Base-by-base conservation (phyloP, 768 basidiomycete genomes). In the Podaxis sp. region DNA sequence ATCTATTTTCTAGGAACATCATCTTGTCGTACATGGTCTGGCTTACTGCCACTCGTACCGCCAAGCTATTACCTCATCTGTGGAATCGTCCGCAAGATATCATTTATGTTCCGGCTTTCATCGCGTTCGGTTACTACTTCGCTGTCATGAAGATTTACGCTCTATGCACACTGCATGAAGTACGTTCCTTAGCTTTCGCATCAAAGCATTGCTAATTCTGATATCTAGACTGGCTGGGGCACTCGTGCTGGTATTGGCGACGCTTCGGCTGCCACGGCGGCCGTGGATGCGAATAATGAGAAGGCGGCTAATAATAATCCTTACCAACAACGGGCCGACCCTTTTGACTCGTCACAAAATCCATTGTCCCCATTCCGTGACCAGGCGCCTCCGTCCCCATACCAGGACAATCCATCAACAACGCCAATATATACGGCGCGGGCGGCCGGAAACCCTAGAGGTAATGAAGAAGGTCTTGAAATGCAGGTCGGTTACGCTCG, bases 71-170 rank as follows among this genome's bases (percentile, higher is more conserved):
- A 11, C 91, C 92, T 0, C 91, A 93, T 77, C 78, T 93, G 10
- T 93, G 90, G 90, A 71, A 87, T 59, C 78, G 86, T 36, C 92
- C 91, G 0, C 80, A 84, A 66, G 87, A 93, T 66, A 82, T 93
- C 68, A 84, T 94, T 66, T 85, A 90, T 70, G 90, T 93, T 4
- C 91, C 91, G n/a, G 90, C 88, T 15, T 93, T 91, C 75, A 91
- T 91, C 70, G 72, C 88, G 4, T 96, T 96, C 72, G 94, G 94
- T 26, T 96, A 96, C 72, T 96, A 96, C 77, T 96, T 96, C 71
- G 89, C 93, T 17, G 77, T 96, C 68, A 96, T 98, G 94, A 96
- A 96, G 77, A 66, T 96, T 50, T 96, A 96, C 74, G 94, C 94
- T 36, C 79, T 95, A 49, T 88, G 87, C 72, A 96, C 94, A 57